These are phyloP conservation scores for Alternaria longipes DNA, from an alignment of 2,329 filamentous ascomycete genomes.

Conservation along the genomic window DNA sequence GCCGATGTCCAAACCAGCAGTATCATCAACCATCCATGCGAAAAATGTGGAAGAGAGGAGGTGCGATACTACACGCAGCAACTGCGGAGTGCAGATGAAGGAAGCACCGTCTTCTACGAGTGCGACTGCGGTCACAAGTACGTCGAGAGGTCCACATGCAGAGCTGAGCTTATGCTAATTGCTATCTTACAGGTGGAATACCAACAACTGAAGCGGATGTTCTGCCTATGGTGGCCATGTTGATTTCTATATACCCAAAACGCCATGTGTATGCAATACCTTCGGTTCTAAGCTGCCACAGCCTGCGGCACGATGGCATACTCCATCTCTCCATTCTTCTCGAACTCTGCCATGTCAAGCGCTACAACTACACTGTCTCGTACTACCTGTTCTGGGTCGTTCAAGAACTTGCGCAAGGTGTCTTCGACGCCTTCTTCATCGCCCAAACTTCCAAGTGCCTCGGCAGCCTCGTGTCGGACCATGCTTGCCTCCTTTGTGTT, in stretches of 20 bases:
- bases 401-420: conserved; percentile 79
- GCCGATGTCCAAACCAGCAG: conserved; percentile 80
- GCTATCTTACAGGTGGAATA: conserved; percentile 58
- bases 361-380: conserved; percentile 94
- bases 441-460: conserved; percentile 92
- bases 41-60: conserved; percentile 81
- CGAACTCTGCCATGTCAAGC: conserved; percentile 97
- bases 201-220: conserved; percentile 67
- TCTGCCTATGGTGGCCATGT: conserved; percentile 18
- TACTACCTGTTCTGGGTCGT: conserved; percentile 93
- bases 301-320: conserved; percentile 83
- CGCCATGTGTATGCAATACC: conserved; percentile 36
- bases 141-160: conserved; percentile 41
- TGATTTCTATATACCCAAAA: conserved; percentile 29
- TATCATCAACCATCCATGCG: conserved; percentile 73
- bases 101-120: conserved; percentile 88
- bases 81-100: conserved; percentile 91
- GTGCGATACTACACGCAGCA: conserved; percentile 88
- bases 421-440: conserved; percentile 94
- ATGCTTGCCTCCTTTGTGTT: conserved; percentile 87
- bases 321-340: conserved; percentile 86
- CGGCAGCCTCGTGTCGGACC: conserved; percentile 97
- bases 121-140: conserved; percentile 90
- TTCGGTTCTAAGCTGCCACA: conserved; percentile 34
- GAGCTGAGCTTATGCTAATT: conserved; percentile 27